Base-by-base conservation (phyloP, 2,329 filamentous ascomycete species). In the Thelonectria blattea region DNA sequence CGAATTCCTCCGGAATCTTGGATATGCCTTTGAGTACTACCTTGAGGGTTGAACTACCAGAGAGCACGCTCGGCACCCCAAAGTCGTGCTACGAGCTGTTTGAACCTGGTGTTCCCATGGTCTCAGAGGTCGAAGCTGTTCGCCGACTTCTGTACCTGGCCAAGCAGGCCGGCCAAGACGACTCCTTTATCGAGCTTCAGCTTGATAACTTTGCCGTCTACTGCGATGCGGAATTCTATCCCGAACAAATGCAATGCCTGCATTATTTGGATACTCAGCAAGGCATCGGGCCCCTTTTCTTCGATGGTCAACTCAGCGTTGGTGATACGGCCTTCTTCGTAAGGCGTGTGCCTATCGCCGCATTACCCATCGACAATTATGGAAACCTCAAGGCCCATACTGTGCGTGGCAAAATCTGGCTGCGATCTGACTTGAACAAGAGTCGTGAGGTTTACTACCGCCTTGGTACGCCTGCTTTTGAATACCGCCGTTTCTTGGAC, bases 331-430 rank as follows among this genome's bases (percentile, higher is more conserved):
- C 54, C 3, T 76, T 77, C 42, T 91, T 84, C 57, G 79, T 94
- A 0, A 74, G 83, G 47, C 75, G 72, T 0, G 77, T 91, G 0
- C 76, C 80, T 0, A 90, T 94, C 48, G 69, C 75, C 0, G 77
- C 82, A 1, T 75, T 90, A 1, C 87, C 89, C 0, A 82, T 95
- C 11, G 89, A 87, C 2, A 87, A 87, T 27, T 92, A 93, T 69
- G 85, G 85, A 0, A 56, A 63, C 0, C 71, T 81, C 1, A 70
- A 78, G 0, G 68, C 79, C 7, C 72, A 80, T 20, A 80, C 83
- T 0, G 80, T 88, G 3, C 77, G 74, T 2, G 78, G 79, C 9
- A 75, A 83, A 15, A 80, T 93, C 1, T 93, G 88, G 83, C 81
- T 94, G 2, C 82, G 85, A 17, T 90, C 90, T 0, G 50, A 65